Percentiles rank a stretch among this genome's conserved stretches.
These are phyloP conservation scores for Suhomyces sp. DNA, from an alignment of 805 yeast genomes.

Conservation along the genomic window DNA sequence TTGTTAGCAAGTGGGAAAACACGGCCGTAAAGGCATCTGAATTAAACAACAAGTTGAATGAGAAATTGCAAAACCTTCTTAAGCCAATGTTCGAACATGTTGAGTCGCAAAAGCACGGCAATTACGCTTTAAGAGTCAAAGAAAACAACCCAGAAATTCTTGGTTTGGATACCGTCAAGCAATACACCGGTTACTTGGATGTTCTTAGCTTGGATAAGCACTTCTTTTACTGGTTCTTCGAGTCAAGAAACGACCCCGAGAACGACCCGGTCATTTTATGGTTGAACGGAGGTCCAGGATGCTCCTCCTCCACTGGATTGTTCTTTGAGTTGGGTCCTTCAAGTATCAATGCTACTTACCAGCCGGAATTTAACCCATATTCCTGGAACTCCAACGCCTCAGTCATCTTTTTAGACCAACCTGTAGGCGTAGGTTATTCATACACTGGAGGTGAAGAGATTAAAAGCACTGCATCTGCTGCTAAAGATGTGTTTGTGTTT, in stretches of 20 bases:
- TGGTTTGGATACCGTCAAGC: slow-evolving; percentile 37
- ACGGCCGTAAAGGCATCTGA: slow-evolving; percentile 6
- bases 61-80: slow-evolving; percentile 4
- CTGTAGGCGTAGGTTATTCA: slow-evolving; percentile 26
- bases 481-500: slow-evolving; percentile 19
- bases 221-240: slow-evolving; percentile 32
- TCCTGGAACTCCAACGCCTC: slow-evolving; percentile 31
- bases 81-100: slow-evolving; percentile 11
- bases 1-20: slow-evolving; percentile 7
- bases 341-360: slow-evolving; percentile 17
- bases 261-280: slow-evolving; percentile 33
- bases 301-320: slow-evolving; percentile 28
- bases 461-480: slow-evolving; percentile 17
- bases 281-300: slow-evolving; percentile 35
- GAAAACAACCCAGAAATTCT: slow-evolving; percentile 33
- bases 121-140: slow-evolving; percentile 30
- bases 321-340: slow-evolving; percentile 33
- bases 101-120: slow-evolving; percentile 16
- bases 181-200: slow-evolving; percentile 40
- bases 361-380: slow-evolving; percentile 26
- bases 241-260: slow-evolving; percentile 31
- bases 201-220: slow-evolving; percentile 30
- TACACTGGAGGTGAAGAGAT: slow-evolving; percentile 18
- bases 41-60: slow-evolving; percentile 11
- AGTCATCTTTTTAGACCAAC: slow-evolving; percentile 26